phyloP scores from a whole-genome alignment of 108 stramenopile species.

The Craspedostauros australis region DNA sequence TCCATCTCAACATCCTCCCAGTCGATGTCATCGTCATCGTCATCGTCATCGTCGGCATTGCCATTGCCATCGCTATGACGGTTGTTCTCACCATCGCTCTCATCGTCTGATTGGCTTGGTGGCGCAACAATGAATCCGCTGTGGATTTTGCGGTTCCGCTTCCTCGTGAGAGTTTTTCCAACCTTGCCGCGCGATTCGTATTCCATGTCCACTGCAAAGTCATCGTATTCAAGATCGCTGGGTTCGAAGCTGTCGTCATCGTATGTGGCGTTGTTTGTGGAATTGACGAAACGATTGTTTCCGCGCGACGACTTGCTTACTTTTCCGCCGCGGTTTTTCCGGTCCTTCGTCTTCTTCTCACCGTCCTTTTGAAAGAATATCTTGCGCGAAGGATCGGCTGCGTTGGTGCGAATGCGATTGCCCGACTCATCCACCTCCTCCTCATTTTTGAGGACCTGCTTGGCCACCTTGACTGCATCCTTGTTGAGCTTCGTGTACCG shows the following conservation, averaged over 20 bases:
- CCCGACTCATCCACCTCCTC: conserved; percentile 37
- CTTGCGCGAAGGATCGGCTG: too few species aligned
- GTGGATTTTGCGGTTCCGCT: conserved; percentile 1
- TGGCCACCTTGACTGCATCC: conserved; percentile 38
- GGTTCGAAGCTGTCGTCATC: background rate
- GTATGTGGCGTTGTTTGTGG: too few species aligned
- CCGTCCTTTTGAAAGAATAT: conserved; percentile 16
- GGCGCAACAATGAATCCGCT: too few species aligned
- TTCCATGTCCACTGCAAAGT: background rate
- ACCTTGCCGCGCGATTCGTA: background rate
- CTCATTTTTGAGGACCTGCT: conserved; percentile 18
- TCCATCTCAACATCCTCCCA: background rate
- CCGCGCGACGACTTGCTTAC: too few species aligned
- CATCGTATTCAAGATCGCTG: background rate
- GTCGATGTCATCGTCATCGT: conserved; percentile 2
- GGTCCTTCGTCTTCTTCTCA: background rate
- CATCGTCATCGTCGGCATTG: background rate
- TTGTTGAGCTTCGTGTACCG: conserved; percentile 59
- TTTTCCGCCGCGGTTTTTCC: background rate
- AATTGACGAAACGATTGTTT: too few species aligned
- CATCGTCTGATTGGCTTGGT: too few species aligned
- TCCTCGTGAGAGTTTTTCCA: too few species aligned
- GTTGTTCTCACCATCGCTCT: background rate
- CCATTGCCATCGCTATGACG: background rate
- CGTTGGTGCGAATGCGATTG: too few species aligned